phyloP scores from a whole-genome alignment of 441 rosid species.

The Bruguiera hainesii region DNA sequence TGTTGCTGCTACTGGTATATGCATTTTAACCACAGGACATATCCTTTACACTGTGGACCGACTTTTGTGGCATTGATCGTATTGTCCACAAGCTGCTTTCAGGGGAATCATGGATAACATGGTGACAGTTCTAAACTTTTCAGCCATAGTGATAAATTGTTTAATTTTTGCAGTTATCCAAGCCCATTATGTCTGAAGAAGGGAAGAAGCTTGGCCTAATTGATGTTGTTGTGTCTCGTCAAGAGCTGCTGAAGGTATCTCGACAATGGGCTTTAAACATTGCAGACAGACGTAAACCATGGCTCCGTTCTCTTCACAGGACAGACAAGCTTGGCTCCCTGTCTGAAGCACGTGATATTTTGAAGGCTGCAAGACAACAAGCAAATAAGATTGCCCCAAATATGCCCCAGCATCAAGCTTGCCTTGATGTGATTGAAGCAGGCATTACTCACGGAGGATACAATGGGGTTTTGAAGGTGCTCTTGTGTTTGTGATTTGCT shows the following conservation, averaged over 20 bases:
- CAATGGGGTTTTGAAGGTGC: constrained; percentile 81
- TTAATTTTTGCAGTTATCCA: constrained; percentile 59
- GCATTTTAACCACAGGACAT: too few relatives aligned
- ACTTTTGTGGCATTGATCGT: too few relatives aligned
- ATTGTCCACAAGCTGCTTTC: too few relatives aligned
- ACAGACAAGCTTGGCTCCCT: constrained; percentile 86
- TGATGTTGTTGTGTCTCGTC: constrained; percentile 69
- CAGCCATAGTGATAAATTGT: neutral
- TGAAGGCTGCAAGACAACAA: constrained; percentile 59
- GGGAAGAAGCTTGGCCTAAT: constrained; percentile 82
- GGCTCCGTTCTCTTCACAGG: constrained; percentile 80
- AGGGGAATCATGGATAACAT: too few relatives aligned
- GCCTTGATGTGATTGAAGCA: constrained; percentile 89
- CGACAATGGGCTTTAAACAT: constrained; percentile 85
- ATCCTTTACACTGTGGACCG: too few relatives aligned
- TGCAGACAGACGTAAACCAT: constrained; percentile 67
- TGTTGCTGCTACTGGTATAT: too few relatives aligned
- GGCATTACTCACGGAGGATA: constrained; percentile 92
- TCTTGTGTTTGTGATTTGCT: neutral
- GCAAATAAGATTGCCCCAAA: constrained; percentile 73
- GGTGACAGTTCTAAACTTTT: too few relatives aligned
- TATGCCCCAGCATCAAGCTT: constrained; percentile 85
- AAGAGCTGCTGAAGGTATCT: constrained; percentile 74
- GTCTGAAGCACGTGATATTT: constrained; percentile 66
- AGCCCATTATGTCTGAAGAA: constrained; percentile 80